Base-by-base conservation (phyloP, 805 yeast species). In the Schwanniomyces occidentalis region DNA sequence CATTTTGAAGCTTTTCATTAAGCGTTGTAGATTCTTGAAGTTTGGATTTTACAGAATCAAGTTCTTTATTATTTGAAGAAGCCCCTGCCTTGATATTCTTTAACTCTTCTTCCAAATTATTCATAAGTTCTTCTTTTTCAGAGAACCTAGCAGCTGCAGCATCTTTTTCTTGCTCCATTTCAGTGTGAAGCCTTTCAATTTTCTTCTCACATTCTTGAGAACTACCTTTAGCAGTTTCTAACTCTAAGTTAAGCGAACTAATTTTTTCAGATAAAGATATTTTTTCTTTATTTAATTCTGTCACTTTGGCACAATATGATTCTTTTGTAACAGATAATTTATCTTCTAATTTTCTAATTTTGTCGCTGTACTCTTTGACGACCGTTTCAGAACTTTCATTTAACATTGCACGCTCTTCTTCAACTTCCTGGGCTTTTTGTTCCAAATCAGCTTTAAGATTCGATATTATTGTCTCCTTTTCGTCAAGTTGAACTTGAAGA, bases 321-420 rank as follows among this genome's bases (percentile, higher is more conserved):
- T 27, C 30, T 27, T 27, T 27, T 18, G 18, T n/a, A 6, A 17
- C 13, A 5, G 30, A 17, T 5, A 27, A 12, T 18, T 27, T 18
- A 12, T n/a, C 10, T 40, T 78, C 82, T 10, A 78, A 47, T 6
- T 41, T 45, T 10, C 62, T 56, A 6, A 76, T 65, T 45, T 68
- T 73, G 19, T 67, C 71, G 8, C 71, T 60, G 42, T 75, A 76
- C 36, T 75, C 77, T 42, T 71, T 64, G 0, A 75, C 60, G 0
- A 71, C 59, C 0, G 75, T 62, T 37, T 73, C 78, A 0, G 83
- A 76, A 31, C 61, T 71, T 34, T 73, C 73, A 35, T 67, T 67
- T 8, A 75, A 49, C 45, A 71, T 54, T 8, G 55, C 59, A 35
- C 82, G 58, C 45, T 77, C 82, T 21, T 61, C 63, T 30, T 77